Evolutionary conservation across 768 basidiomycete species (phyloP).

Genomic region (Lentinula sp.): DNA sequence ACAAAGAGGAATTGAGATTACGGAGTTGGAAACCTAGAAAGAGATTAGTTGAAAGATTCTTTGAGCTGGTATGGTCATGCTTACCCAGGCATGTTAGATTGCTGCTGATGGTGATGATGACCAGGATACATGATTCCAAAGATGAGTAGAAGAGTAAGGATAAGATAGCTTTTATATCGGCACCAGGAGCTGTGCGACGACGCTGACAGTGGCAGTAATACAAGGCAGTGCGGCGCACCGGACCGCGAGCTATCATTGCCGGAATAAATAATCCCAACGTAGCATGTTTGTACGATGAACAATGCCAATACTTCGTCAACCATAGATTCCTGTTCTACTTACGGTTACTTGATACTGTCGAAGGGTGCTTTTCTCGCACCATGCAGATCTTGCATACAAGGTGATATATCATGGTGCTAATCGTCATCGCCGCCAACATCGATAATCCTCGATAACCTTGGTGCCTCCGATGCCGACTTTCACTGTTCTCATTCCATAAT

Average conservation of each 20-base stretch:
- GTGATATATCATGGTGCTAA: too few relatives aligned
- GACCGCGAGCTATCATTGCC: background rate
- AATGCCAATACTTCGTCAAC: too few relatives aligned
- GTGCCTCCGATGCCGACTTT: too few relatives aligned
- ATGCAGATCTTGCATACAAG: too few relatives aligned
- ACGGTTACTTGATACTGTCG: too few relatives aligned
- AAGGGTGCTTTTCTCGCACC: too few relatives aligned
- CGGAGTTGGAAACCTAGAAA: conserved; percentile 4
- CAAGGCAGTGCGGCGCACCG: background rate
- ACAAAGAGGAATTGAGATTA: background rate
- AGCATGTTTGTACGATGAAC: too few relatives aligned
- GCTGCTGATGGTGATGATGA: background rate
- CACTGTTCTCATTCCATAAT: too few relatives aligned
- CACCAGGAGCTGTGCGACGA: background rate
- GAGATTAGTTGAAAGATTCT: background rate
- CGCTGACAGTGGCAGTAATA: background rate
- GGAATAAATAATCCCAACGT: too few relatives aligned
- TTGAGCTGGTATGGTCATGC: background rate
- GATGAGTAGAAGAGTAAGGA: background rate
- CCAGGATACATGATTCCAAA: background rate
- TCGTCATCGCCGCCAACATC: too few relatives aligned
- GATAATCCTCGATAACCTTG: too few relatives aligned
- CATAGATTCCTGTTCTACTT: too few relatives aligned
- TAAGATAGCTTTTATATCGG: background rate
- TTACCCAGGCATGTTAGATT: background rate